Conservation (phyloP, 192 early-diverging fungal genomes). For the Cetraspora pellucida region DNA sequence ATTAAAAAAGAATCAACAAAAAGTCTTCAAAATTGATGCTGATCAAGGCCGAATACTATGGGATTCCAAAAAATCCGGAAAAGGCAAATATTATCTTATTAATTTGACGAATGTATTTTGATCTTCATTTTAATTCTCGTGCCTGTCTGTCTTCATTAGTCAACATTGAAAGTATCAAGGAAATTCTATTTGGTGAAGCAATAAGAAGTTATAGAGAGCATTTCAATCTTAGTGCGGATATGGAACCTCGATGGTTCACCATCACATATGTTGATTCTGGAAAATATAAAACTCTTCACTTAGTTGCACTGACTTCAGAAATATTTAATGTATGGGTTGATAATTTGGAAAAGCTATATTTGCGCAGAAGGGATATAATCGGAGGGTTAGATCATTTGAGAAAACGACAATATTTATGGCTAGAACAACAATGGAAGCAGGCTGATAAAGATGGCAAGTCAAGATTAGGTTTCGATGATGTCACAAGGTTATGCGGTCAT, state of each 20-base stretch:
- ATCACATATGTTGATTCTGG: constrained; percentile 47
- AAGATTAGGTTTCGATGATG: constrained; percentile 46
- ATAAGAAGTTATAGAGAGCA: constrained; percentile 46
- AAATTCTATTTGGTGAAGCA: constrained; percentile 46
- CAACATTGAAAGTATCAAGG: constrained; percentile 53
- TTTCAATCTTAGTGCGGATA: constrained; percentile 38
- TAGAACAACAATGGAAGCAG: constrained; percentile 50
- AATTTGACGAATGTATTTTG: not conserved
- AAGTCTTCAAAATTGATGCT: constrained; percentile 47
- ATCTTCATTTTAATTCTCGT: constrained; percentile 10
- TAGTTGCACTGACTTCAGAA: constrained; percentile 43
- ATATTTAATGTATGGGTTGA: constrained; percentile 46
- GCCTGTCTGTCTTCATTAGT: constrained; percentile 32
- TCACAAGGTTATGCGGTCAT: constrained; percentile 46
- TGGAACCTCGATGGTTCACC: constrained; percentile 47
- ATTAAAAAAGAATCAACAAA: constrained; percentile 44
- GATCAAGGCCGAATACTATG: constrained; percentile 48
- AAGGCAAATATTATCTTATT: constrained; percentile 26
- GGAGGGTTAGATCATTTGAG: constrained; percentile 45
- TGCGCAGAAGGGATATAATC: constrained; percentile 41
- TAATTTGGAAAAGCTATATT: constrained; percentile 44
- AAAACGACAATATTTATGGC: constrained; percentile 45
- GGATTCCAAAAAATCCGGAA: constrained; percentile 51
- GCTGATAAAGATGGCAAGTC: constrained; percentile 50
- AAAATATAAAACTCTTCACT: constrained; percentile 50